Evolutionary conservation across 2,329 filamentous ascomycete genomes (phyloP).

Genomic region (Cryphonectria parasitica): DNA sequence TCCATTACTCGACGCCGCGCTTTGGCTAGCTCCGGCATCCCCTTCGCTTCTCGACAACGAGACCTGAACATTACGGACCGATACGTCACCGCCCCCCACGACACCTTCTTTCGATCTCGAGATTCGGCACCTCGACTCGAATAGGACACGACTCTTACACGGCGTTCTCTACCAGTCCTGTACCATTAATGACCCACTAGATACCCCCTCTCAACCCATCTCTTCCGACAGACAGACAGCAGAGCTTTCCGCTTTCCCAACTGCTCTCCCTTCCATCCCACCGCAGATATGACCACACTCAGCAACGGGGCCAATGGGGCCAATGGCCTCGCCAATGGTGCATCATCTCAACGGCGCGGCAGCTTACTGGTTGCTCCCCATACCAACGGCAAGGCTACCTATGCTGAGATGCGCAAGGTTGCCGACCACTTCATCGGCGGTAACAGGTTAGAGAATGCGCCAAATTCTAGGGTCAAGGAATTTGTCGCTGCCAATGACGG

Average conservation of each 20-base stretch:
- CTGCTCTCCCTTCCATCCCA: constrained; percentile 26
- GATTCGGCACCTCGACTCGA: constrained; percentile 12
- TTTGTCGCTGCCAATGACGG: constrained; percentile 89
- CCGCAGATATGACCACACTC: constrained; percentile 49
- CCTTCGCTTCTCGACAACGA: constrained; percentile 9
- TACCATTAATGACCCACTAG: constrained; percentile 36
- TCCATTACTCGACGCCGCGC: constrained; percentile 19
- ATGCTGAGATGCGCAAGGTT: constrained; percentile 80
- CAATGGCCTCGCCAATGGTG: constrained; percentile 38
- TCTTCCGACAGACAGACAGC: constrained; percentile 18
- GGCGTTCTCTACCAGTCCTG: constrained; percentile 9
- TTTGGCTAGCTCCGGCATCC: constrained; percentile 29
- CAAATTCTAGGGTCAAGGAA: constrained; percentile 89
- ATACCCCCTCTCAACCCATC: constrained; percentile 22
- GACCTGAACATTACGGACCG: not conserved
- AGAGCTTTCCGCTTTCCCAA: not conserved
- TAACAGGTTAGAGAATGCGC: constrained; percentile 80
- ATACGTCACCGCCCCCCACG: constrained; percentile 4
- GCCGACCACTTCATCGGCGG: constrained; percentile 96
- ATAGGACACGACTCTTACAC: not conserved
- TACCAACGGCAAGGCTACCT: constrained; percentile 65
- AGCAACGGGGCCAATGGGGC: constrained; percentile 40
- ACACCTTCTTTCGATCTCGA: constrained; percentile 9
- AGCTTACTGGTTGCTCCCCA: constrained; percentile 51
- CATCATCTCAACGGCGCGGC: constrained; percentile 42